Conservation (phyloP, 2,329 filamentous ascomycete genomes). For the Cytospora paraplurivora region DNA sequence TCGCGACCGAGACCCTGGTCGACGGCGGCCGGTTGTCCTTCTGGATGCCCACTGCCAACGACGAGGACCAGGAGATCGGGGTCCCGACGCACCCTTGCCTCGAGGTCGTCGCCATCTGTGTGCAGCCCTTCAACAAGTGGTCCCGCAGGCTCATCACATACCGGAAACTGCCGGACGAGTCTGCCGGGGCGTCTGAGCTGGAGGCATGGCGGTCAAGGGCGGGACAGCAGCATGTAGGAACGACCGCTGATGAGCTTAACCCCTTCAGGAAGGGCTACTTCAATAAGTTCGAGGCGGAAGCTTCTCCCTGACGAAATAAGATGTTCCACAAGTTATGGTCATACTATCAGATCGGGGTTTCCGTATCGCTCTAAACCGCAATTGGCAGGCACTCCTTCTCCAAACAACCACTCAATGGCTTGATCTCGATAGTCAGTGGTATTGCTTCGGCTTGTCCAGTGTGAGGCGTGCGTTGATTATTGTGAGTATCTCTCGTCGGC, state of each 20-base stretch:
- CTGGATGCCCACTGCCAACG: slow-evolving; percentile 95
- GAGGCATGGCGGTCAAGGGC: slow-evolving; percentile 36
- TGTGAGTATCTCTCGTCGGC: background rate
- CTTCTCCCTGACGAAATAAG: slow-evolving; percentile 7
- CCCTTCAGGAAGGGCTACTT: slow-evolving; percentile 63
- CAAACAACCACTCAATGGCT: background rate
- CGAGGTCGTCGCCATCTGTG: slow-evolving; percentile 72
- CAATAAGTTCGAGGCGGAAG: slow-evolving; percentile 50
- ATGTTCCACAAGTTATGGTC: background rate
- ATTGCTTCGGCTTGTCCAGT: background rate
- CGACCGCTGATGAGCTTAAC: slow-evolving; percentile 61
- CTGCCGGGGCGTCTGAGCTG: slow-evolving; percentile 51
- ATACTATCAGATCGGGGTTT: background rate
- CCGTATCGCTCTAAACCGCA: slow-evolving; percentile 8
- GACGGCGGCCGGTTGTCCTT: slow-evolving; percentile 80
- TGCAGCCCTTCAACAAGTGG: slow-evolving; percentile 92
- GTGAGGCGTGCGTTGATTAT: background rate
- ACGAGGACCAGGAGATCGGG: slow-evolving; percentile 73
- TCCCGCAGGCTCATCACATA: slow-evolving; percentile 89
- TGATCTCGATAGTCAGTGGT: background rate
- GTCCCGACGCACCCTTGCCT: slow-evolving; percentile 78
- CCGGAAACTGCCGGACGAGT: slow-evolving; percentile 64
- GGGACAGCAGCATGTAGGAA: slow-evolving; percentile 43
- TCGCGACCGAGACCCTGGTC: slow-evolving; percentile 76
- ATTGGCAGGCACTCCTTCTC: background rate